phyloP scores from a whole-genome alignment of 805 yeast genomes.

The Tetrapisispora arboricola region DNA sequence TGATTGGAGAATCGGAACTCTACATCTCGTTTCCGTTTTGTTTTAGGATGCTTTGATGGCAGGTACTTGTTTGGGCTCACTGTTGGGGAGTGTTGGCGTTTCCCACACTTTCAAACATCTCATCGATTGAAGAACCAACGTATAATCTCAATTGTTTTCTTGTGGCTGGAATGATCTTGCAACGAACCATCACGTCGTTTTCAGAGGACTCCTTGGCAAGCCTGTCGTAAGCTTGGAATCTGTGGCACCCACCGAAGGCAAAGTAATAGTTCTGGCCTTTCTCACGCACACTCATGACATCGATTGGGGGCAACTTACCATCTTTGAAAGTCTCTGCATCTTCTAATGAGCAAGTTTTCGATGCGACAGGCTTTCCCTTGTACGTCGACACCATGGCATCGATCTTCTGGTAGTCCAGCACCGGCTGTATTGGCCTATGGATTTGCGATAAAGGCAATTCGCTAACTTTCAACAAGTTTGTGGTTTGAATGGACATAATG shows the following conservation, averaged over 20 bases:
- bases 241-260: slow-evolving; percentile 86
- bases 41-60: no score
- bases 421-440: slow-evolving; percentile 78
- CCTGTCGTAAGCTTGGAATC: slow-evolving; percentile 77
- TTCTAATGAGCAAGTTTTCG: slow-evolving; percentile 44
- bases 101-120: slow-evolving; percentile 9
- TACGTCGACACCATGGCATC: slow-evolving; percentile 70
- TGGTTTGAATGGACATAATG: slow-evolving; percentile 72
- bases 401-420: slow-evolving; percentile 61
- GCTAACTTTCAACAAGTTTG: slow-evolving; percentile 39
- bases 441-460: slow-evolving; percentile 60
- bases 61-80: no score
- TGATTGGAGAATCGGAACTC: no score
- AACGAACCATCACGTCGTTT: slow-evolving; percentile 42
- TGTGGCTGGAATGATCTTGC: slow-evolving; percentile 69
- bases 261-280: slow-evolving; percentile 54
- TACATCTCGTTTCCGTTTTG: no score
- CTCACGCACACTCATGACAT: slow-evolving; percentile 59
- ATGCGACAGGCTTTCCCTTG: slow-evolving; percentile 52
- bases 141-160: slow-evolving; percentile 56
- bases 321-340: slow-evolving; percentile 26
- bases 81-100: neutral
- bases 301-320: slow-evolving; percentile 76
- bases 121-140: slow-evolving; percentile 43
- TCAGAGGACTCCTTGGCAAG: slow-evolving; percentile 29